Evolutionary conservation across 306 rosid species (phyloP), one percentile per base, ranked within the genome.

Genomic region (Luffa aegyptiaca): DNA sequence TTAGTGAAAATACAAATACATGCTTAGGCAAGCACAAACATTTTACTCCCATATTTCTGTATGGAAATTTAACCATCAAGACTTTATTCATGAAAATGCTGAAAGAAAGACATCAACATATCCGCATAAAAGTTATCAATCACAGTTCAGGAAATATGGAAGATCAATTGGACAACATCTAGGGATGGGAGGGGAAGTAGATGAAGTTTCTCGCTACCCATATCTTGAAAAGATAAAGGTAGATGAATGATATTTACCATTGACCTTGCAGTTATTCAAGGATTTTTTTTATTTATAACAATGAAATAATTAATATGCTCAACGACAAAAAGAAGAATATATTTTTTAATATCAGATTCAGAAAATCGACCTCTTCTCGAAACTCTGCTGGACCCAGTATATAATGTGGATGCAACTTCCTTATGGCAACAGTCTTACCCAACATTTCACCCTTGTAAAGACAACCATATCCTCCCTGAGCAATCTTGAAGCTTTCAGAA

Each of bases 371-470:
- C 96, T 93, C 96, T 84, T 84, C 91, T 78, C 87, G 92, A 83
- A 93, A 93, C 84, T 88, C 90, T 1, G 90, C 76, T 31, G 91
- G 88, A 77, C 88, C 91, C 59, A 91, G 90, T 88, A 84, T 80
- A 87, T 84, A 86, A 75, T 88, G 87, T 6, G 89, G 85, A 83
- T 88, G 86, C 46, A 91, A 83, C 88, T 83, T 93, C 84, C 86
- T 91, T 81, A 93, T 84, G 57, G 89, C 91, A 68, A 93, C 91
- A 57, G 97, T 93, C 84, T 90, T 88, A 26, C 96, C 96, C 82
- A 87, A 62, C 93, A 93, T 78, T 89, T 93, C 97, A 65, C 97
- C 97, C 85, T 91, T 93, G 79, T 91, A 93, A 82, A 93, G 85
- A 82, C 81, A 86, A 80, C 97, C 95, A 76, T 83, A 89, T 61